These are phyloP conservation scores for Cyclotella cryptica DNA, from an alignment of 108 stramenopile genomes.

Conservation along the genomic window DNA sequence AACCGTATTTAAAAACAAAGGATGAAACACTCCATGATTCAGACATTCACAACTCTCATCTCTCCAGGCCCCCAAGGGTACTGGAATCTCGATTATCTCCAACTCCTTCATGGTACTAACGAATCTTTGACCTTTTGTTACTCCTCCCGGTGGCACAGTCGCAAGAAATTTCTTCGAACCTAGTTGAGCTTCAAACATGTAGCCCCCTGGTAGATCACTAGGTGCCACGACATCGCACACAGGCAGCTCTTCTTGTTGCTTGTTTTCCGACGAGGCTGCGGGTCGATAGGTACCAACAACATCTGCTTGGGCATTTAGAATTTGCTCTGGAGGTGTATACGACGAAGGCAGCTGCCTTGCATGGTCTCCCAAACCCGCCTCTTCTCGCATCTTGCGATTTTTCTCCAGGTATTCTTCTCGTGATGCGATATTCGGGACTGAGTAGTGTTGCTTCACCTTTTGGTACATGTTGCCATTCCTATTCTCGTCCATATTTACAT, in stretches of 20 bases:
- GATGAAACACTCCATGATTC: constrained; percentile 66
- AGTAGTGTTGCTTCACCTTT: constrained; percentile 17
- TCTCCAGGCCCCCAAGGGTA: constrained; percentile 69
- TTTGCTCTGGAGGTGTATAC: neutral
- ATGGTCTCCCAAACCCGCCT: constrained; percentile 2
- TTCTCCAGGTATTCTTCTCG: constrained; percentile 22
- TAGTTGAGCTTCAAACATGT: constrained; percentile 62
- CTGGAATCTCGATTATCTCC: constrained; percentile 54
- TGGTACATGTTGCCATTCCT: constrained; percentile 3
- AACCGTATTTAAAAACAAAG: constrained; percentile 64
- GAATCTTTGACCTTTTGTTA: constrained; percentile 76
- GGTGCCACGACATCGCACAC: constrained; percentile 71
- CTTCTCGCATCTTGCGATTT: constrained; percentile 16
- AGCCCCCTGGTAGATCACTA: constrained; percentile 54
- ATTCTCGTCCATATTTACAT: neutral
- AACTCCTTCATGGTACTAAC: constrained; percentile 70
- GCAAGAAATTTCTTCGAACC: constrained; percentile 51
- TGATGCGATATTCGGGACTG: constrained; percentile 1
- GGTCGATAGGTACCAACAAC: neutral
- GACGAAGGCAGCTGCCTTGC: neutral
- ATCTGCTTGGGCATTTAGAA: constrained; percentile 16
- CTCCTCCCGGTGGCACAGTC: constrained; percentile 80
- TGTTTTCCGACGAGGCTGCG: neutral
- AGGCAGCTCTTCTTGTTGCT: constrained; percentile 20
- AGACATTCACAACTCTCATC: constrained; percentile 60